These are phyloP conservation scores for Thermochaetoides thermophila DNA, from an alignment of 495 filamentous ascomycete genomes.

Conservation along the genomic window DNA sequence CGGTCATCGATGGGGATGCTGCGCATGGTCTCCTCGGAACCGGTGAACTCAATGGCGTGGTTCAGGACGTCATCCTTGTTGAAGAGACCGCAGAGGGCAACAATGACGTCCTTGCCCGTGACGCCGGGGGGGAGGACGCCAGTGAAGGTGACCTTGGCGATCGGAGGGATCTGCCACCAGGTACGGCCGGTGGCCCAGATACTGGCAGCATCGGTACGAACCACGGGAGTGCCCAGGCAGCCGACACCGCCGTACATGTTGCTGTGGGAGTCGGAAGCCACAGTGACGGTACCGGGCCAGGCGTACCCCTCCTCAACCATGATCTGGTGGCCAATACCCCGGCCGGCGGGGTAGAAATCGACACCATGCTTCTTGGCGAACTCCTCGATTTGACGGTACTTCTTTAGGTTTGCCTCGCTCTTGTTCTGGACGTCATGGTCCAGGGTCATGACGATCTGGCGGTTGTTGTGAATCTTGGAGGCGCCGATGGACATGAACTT, in stretches of 20 bases:
- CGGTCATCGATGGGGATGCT: slow-evolving; percentile 66
- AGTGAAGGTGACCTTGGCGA: slow-evolving; percentile 65
- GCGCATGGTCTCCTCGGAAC: slow-evolving; percentile 58
- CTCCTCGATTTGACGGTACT: slow-evolving; percentile 72
- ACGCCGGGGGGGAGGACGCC: slow-evolving; percentile 67
- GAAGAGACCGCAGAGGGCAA: slow-evolving; percentile 78
- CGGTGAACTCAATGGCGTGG: slow-evolving; percentile 82
- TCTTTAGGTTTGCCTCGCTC: slow-evolving; percentile 64
- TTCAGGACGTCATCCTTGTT: slow-evolving; percentile 85
- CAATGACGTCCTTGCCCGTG: slow-evolving; percentile 90
- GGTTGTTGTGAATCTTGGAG: slow-evolving; percentile 50
- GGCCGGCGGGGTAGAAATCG: slow-evolving; percentile 69
- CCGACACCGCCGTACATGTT: slow-evolving; percentile 85
- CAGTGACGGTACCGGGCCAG: slow-evolving; percentile 72
- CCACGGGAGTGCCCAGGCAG: slow-evolving; percentile 62
- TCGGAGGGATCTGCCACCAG: slow-evolving; percentile 83
- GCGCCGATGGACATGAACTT: slow-evolving; percentile 91
- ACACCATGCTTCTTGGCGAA: slow-evolving; percentile 73
- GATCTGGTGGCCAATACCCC: slow-evolving; percentile 37
- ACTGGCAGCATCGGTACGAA: slow-evolving; percentile 72
- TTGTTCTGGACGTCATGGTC: slow-evolving; percentile 94
- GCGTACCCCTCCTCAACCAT: slow-evolving; percentile 31
- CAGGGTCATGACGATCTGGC: slow-evolving; percentile 75
- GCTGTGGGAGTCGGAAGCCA: slow-evolving; percentile 72
- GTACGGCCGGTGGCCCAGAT: slow-evolving; percentile 78